Conservation (phyloP, 805 yeast species). For the Kuraishia piskuri region DNA sequence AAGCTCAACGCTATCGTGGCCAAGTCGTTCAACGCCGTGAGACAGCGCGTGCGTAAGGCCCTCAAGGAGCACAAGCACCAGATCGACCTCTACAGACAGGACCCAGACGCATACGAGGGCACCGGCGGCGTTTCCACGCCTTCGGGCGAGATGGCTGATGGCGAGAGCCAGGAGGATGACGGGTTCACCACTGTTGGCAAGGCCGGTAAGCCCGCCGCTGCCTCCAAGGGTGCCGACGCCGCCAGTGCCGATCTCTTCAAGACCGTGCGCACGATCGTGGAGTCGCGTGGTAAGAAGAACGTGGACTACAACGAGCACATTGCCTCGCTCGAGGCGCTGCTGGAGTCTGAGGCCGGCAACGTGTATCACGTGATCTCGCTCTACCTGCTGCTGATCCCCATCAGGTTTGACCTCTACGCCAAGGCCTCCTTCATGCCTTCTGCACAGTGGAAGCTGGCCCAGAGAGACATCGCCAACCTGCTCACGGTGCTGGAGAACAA, state of each 20-base stretch:
- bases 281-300: slow-evolving; percentile 92
- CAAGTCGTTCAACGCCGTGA: slow-evolving; percentile 78
- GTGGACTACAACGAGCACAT: slow-evolving; percentile 80
- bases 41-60: slow-evolving; percentile 81
- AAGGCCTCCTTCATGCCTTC: slow-evolving; percentile 66
- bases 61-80: slow-evolving; percentile 58
- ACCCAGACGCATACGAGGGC: slow-evolving; percentile 69
- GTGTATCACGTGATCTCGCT: slow-evolving; percentile 75
- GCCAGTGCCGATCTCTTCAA: slow-evolving; percentile 44
- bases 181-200: slow-evolving; percentile 29
- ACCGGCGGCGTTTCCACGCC: slow-evolving; percentile 25
- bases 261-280: slow-evolving; percentile 66
- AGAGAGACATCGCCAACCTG: slow-evolving; percentile 51
- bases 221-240: slow-evolving; percentile 16
- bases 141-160: slow-evolving; percentile 24
- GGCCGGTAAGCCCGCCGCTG: slow-evolving; percentile 28
- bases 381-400: slow-evolving; percentile 74
- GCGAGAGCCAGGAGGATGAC: slow-evolving; percentile 19
- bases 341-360: slow-evolving; percentile 33
- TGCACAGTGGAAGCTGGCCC: slow-evolving; percentile 71
- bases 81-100: slow-evolving; percentile 50
- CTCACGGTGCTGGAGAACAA: slow-evolving; percentile 63
- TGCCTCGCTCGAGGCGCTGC: slow-evolving; percentile 53
- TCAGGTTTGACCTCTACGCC: slow-evolving; percentile 75
- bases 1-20: slow-evolving; percentile 77